A percentile compares a stretch with the other conserved stretches of the same genome.
Evolutionary conservation across 768 basidiomycete genomes (phyloP).

Genomic region (Nidularia pulvinata): DNA sequence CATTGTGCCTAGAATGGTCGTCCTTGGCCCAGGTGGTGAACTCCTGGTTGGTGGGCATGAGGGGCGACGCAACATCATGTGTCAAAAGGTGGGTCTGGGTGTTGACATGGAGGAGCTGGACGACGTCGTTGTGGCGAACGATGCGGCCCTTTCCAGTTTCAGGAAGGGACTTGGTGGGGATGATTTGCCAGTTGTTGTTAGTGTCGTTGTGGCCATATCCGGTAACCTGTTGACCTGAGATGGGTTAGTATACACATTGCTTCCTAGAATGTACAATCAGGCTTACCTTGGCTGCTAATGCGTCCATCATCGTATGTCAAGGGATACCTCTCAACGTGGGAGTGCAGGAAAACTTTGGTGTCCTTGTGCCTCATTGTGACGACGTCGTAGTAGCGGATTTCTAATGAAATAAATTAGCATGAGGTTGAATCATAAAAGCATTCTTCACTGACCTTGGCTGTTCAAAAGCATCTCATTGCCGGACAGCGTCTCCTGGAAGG

Average conservation of each 20-base stretch:
- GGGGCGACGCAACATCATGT: constrained; percentile 96
- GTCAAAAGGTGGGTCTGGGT: constrained; percentile 86
- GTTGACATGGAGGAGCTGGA: constrained; percentile 87
- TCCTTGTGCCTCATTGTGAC: constrained; percentile 90
- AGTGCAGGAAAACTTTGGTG: constrained; percentile 92
- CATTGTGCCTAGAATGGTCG: constrained; percentile 76
- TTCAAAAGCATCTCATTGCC: constrained; percentile 93
- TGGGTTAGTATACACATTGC: constrained; percentile 3
- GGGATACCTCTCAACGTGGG: constrained; percentile 90
- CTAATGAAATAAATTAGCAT: constrained; percentile 37
- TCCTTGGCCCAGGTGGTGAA: constrained; percentile 92
- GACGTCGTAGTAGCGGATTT: constrained; percentile 92
- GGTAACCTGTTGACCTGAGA: constrained; percentile 89
- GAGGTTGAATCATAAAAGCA: not conserved
- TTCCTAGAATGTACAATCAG: not conserved
- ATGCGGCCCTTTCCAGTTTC: constrained; percentile 92
- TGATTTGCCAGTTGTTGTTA: constrained; percentile 95
- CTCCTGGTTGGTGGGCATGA: constrained; percentile 98
- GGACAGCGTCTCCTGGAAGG: constrained; percentile 93
- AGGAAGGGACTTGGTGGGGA: constrained; percentile 94
- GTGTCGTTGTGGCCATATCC: constrained; percentile 93
- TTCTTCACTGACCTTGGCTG: constrained; percentile 70
- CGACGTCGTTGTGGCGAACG: constrained; percentile 85
- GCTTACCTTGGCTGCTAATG: constrained; percentile 85
- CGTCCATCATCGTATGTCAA: constrained; percentile 95